Evolutionary conservation across 352 stramenopile species (phyloP), one percentile per base, ranked within the genome.

Genomic region (Proteromonas lacertae): DNA sequence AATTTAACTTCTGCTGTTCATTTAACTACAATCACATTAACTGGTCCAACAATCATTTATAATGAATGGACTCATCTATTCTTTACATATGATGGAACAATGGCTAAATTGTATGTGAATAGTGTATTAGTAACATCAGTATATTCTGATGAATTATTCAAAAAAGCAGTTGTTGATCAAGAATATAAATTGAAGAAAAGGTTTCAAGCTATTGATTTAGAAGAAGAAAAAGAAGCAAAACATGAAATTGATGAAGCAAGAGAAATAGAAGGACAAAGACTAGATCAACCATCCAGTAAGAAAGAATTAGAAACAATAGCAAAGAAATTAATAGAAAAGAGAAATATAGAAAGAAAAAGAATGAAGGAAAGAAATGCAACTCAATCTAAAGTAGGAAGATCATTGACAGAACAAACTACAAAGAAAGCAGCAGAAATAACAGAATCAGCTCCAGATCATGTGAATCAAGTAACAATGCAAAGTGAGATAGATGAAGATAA

Each of bases 11-110:
- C 70, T 12, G 55, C 60, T 25, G 68, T 59, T 22, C 65, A 77
- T 28, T 62, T 77, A 16, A n/a, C n/a, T n/a, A n/a, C n/a, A 64
- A 78, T 19, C 37, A 62, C 0, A 57, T 59, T 30, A 4, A 57
- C 50, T 39, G 62, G 55, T 2, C 46, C 54, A 2, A 43, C 50
- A 22, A 53, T 76, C 2, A 53, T 61, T 5, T 29, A 64, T 2
- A 43, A 62, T 16, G 57, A 67, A 29, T 86, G 71, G 70, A 68
- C 59, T 18, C 59, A 86, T 46, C 38, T 88, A 9, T 61, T 70
- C 1, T 66, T 60, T 1, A 80, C 64, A 20, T 84, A 68, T 38
- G 69, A 86, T 35, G 70, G 72, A 2, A 77, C 64, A 14, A 61
- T 69, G 22, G 26, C 76, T 25, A 50, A 61, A 9, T 48, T 83